Conservation (phyloP, 2,329 filamentous ascomycete species). For the Ophiostoma australiae region DNA sequence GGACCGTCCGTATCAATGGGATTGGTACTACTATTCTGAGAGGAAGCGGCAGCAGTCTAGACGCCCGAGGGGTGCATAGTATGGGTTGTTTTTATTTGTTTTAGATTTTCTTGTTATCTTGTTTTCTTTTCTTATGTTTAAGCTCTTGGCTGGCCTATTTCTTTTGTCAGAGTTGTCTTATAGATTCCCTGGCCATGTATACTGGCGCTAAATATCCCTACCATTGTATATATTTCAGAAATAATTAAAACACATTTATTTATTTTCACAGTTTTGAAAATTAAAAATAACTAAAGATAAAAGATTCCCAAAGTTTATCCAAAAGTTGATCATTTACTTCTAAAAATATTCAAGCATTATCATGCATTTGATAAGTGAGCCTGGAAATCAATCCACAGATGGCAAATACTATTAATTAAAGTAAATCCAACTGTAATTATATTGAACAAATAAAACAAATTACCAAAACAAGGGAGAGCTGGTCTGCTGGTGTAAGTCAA, state of each 20-base stretch:
- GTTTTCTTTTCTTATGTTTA: not conserved
- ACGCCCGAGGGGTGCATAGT: not conserved
- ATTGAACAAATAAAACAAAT: not conserved
- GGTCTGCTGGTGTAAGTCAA: not conserved
- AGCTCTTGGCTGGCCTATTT: not conserved
- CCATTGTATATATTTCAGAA: not conserved
- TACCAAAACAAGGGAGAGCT: not conserved
- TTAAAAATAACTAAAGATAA: too few relatives aligned
- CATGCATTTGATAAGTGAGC: too few relatives aligned
- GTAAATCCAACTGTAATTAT: not conserved
- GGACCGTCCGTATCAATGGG: not conserved
- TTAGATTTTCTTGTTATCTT: not conserved
- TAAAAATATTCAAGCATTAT: too few relatives aligned
- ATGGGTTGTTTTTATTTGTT: not conserved
- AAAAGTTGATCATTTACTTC: too few relatives aligned
- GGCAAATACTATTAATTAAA: too few relatives aligned
- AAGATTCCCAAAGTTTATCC: too few relatives aligned
- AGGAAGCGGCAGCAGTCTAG: not conserved
- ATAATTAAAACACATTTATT: not conserved
- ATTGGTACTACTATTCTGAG: not conserved
- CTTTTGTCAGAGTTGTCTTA: not conserved
- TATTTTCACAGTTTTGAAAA: not conserved
- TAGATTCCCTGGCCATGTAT: not conserved
- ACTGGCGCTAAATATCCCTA: not conserved
- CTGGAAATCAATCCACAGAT: too few relatives aligned